Conservation (phyloP, 345 rosid genomes). For the Durio zibethinus region DNA sequence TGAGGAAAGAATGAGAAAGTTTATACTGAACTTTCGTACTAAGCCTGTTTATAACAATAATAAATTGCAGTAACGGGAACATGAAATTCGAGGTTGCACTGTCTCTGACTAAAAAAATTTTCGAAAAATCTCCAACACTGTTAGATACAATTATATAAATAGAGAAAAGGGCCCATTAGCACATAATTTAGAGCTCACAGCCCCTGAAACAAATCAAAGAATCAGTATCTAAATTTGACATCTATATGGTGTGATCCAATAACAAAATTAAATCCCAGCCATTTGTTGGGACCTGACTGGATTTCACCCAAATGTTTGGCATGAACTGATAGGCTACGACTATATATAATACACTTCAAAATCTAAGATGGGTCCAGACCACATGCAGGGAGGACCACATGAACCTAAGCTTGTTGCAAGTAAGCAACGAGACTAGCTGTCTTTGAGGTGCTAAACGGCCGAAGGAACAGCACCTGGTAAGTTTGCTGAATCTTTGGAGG, state of each 20-base stretch:
- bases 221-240: neutral
- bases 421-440: neutral
- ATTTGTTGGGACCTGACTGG: slow-evolving; percentile 6
- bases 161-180: neutral
- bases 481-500: neutral
- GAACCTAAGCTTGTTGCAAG: neutral
- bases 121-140: neutral
- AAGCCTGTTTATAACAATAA: too few relatives aligned
- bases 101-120: neutral
- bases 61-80: neutral
- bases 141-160: neutral
- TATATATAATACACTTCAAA: neutral
- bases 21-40: too few relatives aligned
- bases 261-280: slow-evolving; percentile 1
- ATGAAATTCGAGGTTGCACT: neutral
- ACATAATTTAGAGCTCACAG: neutral
- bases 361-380: neutral
- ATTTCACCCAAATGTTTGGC: neutral
- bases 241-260: neutral
- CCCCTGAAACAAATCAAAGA: slow-evolving; percentile 7
- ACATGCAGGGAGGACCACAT: slow-evolving; percentile 1
- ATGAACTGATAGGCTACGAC: neutral
- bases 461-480: neutral
- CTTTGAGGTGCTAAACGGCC: neutral
- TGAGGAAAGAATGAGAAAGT: too few relatives aligned